Conservation (phyloP, 495 filamentous ascomycete genomes). For the Extremus antarcticus region DNA sequence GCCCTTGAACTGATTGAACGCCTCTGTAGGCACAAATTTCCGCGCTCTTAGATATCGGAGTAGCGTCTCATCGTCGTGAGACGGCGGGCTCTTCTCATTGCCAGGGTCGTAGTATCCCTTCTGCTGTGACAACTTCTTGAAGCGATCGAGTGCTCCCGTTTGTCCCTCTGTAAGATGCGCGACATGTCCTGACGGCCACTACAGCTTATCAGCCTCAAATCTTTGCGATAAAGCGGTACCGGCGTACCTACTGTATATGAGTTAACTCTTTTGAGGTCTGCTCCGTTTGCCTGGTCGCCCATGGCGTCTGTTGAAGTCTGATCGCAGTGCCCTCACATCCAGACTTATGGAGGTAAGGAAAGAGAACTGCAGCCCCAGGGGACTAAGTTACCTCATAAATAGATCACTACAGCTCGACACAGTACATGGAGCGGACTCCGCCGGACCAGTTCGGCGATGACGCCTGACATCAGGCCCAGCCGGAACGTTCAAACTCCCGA, state of each 20-base stretch:
- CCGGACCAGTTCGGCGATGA: too few species aligned
- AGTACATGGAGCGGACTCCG: too few species aligned
- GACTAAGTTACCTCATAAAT: too few species aligned
- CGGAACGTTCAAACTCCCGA: too few species aligned
- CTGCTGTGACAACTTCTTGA: constrained; percentile 55
- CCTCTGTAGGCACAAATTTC: constrained; percentile 59
- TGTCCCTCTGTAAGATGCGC: constrained; percentile 62
- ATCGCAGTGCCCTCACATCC: too few species aligned
- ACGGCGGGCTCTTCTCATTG: constrained; percentile 36
- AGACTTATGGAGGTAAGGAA: too few species aligned
- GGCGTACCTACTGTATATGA: constrained; percentile 16
- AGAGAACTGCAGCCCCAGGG: too few species aligned
- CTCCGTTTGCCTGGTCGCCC: not conserved
- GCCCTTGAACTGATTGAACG: constrained; percentile 74
- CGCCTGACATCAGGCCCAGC: too few species aligned
- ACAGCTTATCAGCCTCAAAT: constrained; percentile 22
- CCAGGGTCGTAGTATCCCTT: constrained; percentile 53
- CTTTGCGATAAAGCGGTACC: not conserved
- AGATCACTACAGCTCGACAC: too few species aligned
- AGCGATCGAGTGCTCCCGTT: constrained; percentile 50
- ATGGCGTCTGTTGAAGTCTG: not conserved
- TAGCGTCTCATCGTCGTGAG: constrained; percentile 72
- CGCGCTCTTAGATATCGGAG: constrained; percentile 73
- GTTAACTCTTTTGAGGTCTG: constrained; percentile 7
- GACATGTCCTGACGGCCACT: constrained; percentile 50